These are phyloP conservation scores for Cadophora sp. DNA, from an alignment of 2,329 filamentous ascomycete species.

Conservation along the genomic window DNA sequence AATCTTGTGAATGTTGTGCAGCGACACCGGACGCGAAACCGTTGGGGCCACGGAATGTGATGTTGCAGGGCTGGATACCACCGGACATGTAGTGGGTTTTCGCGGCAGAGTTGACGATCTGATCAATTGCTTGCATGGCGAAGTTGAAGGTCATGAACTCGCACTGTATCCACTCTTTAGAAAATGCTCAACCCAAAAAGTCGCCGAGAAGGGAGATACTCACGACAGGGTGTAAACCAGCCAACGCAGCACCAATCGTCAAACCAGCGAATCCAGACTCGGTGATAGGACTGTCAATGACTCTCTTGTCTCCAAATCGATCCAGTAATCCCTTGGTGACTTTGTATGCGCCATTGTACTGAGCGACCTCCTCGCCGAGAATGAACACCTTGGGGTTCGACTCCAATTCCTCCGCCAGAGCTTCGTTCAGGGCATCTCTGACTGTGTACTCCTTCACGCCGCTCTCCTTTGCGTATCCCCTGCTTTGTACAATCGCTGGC, in stretches of 20 bases:
- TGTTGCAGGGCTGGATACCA: slow-evolving; percentile 99
- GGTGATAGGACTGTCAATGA: slow-evolving; percentile 98
- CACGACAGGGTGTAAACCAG: slow-evolving; percentile 92
- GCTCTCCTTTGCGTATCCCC: slow-evolving; percentile 46
- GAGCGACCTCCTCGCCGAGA: slow-evolving; percentile 96
- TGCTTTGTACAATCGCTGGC: slow-evolving; percentile 43
- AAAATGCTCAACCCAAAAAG: slow-evolving; percentile 18
- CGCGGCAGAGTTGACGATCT: slow-evolving; percentile 98
- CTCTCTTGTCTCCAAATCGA: slow-evolving; percentile 94
- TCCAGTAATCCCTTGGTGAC: slow-evolving; percentile 98
- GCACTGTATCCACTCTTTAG: slow-evolving; percentile 62
- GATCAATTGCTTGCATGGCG: slow-evolving; percentile 99
- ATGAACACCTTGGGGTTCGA: slow-evolving; percentile 93
- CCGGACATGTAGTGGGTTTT: slow-evolving; percentile 99
- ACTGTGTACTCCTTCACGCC: slow-evolving; percentile 94
- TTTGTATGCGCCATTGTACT: slow-evolving; percentile 99
- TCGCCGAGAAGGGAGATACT: slow-evolving; percentile 50
- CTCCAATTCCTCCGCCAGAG: slow-evolving; percentile 96
- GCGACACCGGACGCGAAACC: slow-evolving; percentile 95
- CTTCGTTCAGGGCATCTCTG: slow-evolving; percentile 96
- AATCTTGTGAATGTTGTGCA: slow-evolving; percentile 99
- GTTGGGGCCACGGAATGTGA: slow-evolving; percentile 99
- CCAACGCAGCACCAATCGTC: slow-evolving; percentile 91
- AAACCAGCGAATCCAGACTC: slow-evolving; percentile 95
- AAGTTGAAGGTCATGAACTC: slow-evolving; percentile 99